phyloP scores from a whole-genome alignment of 352 stramenopile genomes.

The Phytopythium mirpurense region DNA sequence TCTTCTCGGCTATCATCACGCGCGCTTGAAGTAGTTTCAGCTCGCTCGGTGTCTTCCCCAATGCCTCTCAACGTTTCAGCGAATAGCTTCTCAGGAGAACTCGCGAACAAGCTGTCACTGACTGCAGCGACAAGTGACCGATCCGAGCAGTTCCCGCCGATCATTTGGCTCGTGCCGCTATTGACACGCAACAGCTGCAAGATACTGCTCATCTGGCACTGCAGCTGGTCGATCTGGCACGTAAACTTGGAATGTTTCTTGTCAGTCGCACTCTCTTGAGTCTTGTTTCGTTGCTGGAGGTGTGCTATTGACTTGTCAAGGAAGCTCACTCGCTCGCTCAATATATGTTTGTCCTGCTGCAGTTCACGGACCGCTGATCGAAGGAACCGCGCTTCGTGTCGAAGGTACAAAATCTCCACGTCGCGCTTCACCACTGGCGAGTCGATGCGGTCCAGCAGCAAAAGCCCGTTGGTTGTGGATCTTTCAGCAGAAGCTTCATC shows the following conservation, averaged over 20 bases:
- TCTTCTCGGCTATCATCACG: no score
- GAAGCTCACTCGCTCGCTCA: background rate
- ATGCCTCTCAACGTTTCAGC: background rate
- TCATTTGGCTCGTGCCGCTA: background rate
- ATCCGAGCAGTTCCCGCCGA: background rate
- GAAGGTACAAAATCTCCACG: conserved; percentile 52
- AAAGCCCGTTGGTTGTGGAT: background rate
- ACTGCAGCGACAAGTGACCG: conserved; percentile 1
- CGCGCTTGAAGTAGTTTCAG: no score
- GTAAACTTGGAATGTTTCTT: conserved; percentile 3
- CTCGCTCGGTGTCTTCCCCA: no score
- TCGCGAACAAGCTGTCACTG: conserved; percentile 2
- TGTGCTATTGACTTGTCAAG: background rate
- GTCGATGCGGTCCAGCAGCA: conserved; percentile 46
- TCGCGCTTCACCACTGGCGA: conserved; percentile 43
- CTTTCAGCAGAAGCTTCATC: background rate
- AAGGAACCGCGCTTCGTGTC: conserved; percentile 19
- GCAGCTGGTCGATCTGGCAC: conserved; percentile 49
- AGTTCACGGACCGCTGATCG: background rate
- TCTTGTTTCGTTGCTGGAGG: background rate
- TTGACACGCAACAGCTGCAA: conserved; percentile 30
- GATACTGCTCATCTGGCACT: conserved; percentile 51
- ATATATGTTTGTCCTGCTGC: background rate
- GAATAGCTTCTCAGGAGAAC: background rate
- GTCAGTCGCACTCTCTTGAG: conserved; percentile 11